Evolutionary conservation across 345 rosid species (phyloP).

Genomic region (Eucalyptus regnans): DNA sequence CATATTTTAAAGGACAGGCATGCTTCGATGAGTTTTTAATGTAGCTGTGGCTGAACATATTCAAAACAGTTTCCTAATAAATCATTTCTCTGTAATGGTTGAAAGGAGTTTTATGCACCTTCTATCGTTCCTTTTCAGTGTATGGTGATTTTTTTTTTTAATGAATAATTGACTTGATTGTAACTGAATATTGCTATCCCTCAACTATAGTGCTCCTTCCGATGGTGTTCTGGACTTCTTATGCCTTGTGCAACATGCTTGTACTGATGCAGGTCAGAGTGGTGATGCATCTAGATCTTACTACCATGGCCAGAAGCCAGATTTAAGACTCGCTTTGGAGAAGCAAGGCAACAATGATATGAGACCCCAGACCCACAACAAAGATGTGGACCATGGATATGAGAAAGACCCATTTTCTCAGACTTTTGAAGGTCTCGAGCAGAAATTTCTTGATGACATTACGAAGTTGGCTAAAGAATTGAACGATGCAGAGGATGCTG

Average conservation of each 20-base stretch:
- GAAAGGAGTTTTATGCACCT: not conserved
- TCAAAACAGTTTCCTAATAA: not conserved
- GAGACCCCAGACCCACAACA: constrained; percentile 45
- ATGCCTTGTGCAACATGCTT: not conserved
- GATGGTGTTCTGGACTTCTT: not conserved
- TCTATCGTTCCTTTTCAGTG: not conserved
- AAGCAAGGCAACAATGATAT: constrained; percentile 32
- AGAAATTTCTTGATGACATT: constrained; percentile 62
- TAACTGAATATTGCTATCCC: not conserved
- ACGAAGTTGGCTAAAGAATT: constrained; percentile 60
- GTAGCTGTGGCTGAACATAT: not conserved
- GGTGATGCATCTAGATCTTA: constrained; percentile 51
- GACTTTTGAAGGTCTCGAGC: constrained; percentile 60
- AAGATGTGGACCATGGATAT: constrained; percentile 37
- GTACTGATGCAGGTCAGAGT: constrained; percentile 48
- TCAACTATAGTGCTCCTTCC: not conserved
- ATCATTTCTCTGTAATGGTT: not conserved
- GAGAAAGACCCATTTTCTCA: constrained; percentile 31
- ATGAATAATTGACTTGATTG: not conserved
- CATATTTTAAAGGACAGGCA: not conserved
- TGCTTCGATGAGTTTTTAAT: not conserved
- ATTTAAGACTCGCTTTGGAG: constrained; percentile 31
- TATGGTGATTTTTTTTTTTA: not conserved
- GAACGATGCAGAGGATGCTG: constrained; percentile 73
- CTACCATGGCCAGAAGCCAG: constrained; percentile 47